Evolutionary conservation across 441 rosid species (phyloP), one percentile per base, ranked within the genome.

Genomic region (Jatropha podagrica): DNA sequence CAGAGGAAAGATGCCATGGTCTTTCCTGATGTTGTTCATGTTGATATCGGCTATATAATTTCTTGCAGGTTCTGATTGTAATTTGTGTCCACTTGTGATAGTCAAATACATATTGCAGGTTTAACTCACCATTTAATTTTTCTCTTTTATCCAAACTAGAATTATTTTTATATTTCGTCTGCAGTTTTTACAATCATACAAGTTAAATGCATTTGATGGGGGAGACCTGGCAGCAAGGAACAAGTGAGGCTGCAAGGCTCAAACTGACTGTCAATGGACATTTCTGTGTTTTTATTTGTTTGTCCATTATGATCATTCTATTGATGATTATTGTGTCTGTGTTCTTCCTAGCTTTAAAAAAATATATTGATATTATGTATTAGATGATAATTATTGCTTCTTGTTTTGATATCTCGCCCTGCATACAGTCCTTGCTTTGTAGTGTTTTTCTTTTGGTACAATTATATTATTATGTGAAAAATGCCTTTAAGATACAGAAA

Each of bases 401-500:
- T 58, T 72, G 7, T 62, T 62, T 23, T 66, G 58, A 58, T 46
- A 12, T 52, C 37, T 49, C 4, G 17, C 15, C 51, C 51, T 48
- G 11, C 17, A 12, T 48, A 13, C 23, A 13, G 3, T 18, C 11
- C 49, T n/a, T 17, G 48, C 51, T 64, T 32, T 23, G 48, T 17
- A 18, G 18, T 14, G 2, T 7, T 7, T 11, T 61, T 42, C 59
- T 51, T 2, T 58, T 60, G 2, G 14, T 42, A 42, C 20, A n/a
- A 32, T 27, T 42, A 15, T 4, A 6, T 66, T 61, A 60, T 20
- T 14, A 40, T 58, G 48, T 5, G 12, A 26, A 65, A 56, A 44
- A 38, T 76, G 58, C 41, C 61, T 73, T 69, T 69, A 56, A 51
- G 27, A 71, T 68, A 32, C 54, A 62, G 61, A 40, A 38, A 59